Percentiles rank a stretch among this genome's conserved stretches.
Conservation (phyloP, 768 basidiomycete genomes). For the Postia placenta region DNA sequence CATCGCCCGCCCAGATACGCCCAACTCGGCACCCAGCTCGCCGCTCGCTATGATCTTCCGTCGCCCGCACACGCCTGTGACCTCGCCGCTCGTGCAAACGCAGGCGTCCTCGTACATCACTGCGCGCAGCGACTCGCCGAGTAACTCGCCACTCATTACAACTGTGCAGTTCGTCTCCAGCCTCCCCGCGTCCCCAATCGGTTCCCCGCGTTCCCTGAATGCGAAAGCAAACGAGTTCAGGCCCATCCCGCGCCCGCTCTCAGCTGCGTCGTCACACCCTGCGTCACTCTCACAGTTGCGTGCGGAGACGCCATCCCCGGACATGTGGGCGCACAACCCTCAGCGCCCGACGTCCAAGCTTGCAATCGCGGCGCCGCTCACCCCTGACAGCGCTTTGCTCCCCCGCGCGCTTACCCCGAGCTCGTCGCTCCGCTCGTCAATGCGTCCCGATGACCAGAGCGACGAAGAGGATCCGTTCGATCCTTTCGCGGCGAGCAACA, state of each 20-base stretch:
- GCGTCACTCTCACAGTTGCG: conserved; percentile 44
- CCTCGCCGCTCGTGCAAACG: conserved; percentile 64
- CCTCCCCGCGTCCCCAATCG: conserved; percentile 77
- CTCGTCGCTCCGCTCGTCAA: conserved; percentile 59
- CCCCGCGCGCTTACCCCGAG: conserved; percentile 63
- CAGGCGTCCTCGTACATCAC: conserved; percentile 53
- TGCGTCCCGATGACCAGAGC: conserved; percentile 51
- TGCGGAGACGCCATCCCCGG: conserved; percentile 82
- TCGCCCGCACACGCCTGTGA: conserved; percentile 73
- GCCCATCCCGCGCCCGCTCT: conserved; percentile 75
- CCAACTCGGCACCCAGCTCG: conserved; percentile 67
- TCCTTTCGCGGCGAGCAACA: conserved; percentile 52
- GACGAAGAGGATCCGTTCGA: conserved; percentile 87
- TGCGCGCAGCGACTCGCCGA: conserved; percentile 45
- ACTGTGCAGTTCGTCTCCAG: conserved; percentile 72
- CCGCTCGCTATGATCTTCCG: conserved; percentile 71
- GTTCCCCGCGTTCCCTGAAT: conserved; percentile 79
- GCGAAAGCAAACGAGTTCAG: conserved; percentile 90
- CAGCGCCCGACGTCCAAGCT: conserved; percentile 74
- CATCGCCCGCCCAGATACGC: conserved; percentile 68
- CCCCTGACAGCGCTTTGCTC: conserved; percentile 56
- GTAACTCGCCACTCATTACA: conserved; percentile 62
- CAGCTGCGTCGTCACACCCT: conserved; percentile 62
- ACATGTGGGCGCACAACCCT: conserved; percentile 77
- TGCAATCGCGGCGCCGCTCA: conserved; percentile 85